Evolutionary conservation across 306 rosid species (phyloP), one percentile per base, ranked within the genome.

Genomic region (Ceratonia siliqua): DNA sequence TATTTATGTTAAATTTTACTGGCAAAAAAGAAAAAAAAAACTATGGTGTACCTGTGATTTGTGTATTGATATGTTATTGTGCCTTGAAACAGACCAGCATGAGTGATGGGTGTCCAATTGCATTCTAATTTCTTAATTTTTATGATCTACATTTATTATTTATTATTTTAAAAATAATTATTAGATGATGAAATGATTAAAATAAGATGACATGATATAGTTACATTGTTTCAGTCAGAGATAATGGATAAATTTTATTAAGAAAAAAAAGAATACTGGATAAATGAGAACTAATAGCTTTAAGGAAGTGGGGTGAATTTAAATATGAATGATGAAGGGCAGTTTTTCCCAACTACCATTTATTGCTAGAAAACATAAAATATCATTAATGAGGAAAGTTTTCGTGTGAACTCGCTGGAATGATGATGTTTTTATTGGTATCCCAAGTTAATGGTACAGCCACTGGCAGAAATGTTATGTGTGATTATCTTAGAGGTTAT

Each of bases 21-120:
- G 30, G 25, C 6, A 6, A 62, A 11, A 18, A 18, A 10, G 48
- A 17, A 6, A 33, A 7, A 0, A 8, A 1, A 59, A 59, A n/a
- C 7, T 59, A 6, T 32, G 21, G 45, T 33, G 11, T 8, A 22
- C 45, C 22, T 15, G 24, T 18, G 15, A 8, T 33, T 33, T 61
- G 27, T 17, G 42, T 5, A 17, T 61, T n/a, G n/a, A n/a, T n/a
- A n/a, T n/a, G n/a, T n/a, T n/a, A n/a, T n/a, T 27, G 20, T 30
- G 36, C 10, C 5, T 13, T 27, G 18, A 57, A 28, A 57, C 13
- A 30, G 7, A 14, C 13, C 30, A 52, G 20, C 93, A 84, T 27
- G 90, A 85, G 38, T 88, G 90, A 90, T 88, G 89, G 30, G 13
- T 52, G 30, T 52, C 58, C 24, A 53, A 22, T 21, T 53, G 6